Evolutionary conservation across 1,139 yeast genomes (phyloP), one percentile per base, ranked within the genome.

Genomic region (Nakaseomyces glabratus): DNA sequence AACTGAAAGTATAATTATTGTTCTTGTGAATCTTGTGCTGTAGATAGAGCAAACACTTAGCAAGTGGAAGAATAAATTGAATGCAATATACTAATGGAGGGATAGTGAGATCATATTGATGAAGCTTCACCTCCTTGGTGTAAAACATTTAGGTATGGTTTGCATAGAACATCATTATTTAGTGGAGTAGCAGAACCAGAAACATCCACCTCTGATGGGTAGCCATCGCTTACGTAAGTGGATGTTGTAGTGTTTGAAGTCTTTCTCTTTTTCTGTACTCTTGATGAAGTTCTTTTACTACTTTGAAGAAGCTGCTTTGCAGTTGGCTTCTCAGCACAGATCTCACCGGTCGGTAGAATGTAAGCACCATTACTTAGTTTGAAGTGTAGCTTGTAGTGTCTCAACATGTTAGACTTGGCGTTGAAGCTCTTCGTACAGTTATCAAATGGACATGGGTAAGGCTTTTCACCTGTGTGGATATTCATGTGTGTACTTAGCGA

Each of bases 381-480:
- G 34, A 46, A 48, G 51, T 82, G 93, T 29, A 80, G 62, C 55
- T 73, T 75, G 47, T 70, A 70, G 56, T 85, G 95, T 45, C 95
- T 65, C 7, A 84, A 69, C 76, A 85, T 73, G 56, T 85, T 85
- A 20, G 86, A 76, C 42, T 82, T 73, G 12, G 85, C 95, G 20
- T 77, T 70, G 57, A 85, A 85, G n/a, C 66, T 51, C 44, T 80
- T 72, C 1, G 76, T 78, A 58, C 95, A 85, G 17, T 69, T 70
- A 1, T 61, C 63, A 69, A 76, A 73, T 8, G 71, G 71, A 53
- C 95, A 85, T 41, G 61, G 62, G 60, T 71, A 82, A 17, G 90
- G 84, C 56, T 81, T 82, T 51, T 81, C 90, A 4, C 95, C 95
- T 0, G 95, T 82, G 54, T 85, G 95, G 2, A 85, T 76, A 54